phyloP scores from a whole-genome alignment of 192 early-diverging fungal genomes.

The Geosiphon pyriformis region DNA sequence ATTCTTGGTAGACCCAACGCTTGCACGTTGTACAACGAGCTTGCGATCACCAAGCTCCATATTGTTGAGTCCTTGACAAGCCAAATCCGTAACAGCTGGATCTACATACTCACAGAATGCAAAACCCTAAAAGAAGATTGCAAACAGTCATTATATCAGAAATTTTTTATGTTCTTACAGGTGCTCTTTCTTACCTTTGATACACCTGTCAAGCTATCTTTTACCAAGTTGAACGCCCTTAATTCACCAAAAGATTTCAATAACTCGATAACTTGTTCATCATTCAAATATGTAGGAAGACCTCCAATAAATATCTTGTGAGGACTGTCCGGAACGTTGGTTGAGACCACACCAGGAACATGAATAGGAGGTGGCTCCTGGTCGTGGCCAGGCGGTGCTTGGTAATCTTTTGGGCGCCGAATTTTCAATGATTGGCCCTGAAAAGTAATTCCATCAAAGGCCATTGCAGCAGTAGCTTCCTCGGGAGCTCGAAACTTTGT shows the following conservation, averaged over 20 bases:
- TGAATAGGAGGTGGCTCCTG: constrained; percentile 51
- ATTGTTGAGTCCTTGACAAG: constrained; percentile 90
- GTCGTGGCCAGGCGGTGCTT: constrained; percentile 49
- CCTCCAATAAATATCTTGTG: constrained; percentile 95
- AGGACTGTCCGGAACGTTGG: constrained; percentile 82
- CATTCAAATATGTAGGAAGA: constrained; percentile 79
- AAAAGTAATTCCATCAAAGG: constrained; percentile 88
- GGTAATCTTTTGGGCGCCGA: constrained; percentile 92
- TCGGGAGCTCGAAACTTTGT: constrained; percentile 77
- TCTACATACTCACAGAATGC: constrained; percentile 96
- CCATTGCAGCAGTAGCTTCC: constrained; percentile 86
- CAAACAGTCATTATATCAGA: no score
- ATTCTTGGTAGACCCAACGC: constrained; percentile 68
- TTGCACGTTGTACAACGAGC: constrained; percentile 91
- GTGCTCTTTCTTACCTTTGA: constrained; percentile 76
- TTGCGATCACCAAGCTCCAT: constrained; percentile 93
- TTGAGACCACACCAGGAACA: constrained; percentile 79
- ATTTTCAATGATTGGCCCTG: constrained; percentile 80
- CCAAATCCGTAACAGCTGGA: constrained; percentile 83
- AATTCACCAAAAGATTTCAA: constrained; percentile 92
- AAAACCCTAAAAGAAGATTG: constrained; percentile 60
- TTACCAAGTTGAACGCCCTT: constrained; percentile 88
- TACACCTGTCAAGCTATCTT: constrained; percentile 63
- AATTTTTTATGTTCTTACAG: no score
- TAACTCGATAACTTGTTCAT: constrained; percentile 92